Percentiles rank a stretch among this genome's conserved stretches.
phyloP scores from a whole-genome alignment of 768 basidiomycete species.

The Fomitopsis pulvina region DNA sequence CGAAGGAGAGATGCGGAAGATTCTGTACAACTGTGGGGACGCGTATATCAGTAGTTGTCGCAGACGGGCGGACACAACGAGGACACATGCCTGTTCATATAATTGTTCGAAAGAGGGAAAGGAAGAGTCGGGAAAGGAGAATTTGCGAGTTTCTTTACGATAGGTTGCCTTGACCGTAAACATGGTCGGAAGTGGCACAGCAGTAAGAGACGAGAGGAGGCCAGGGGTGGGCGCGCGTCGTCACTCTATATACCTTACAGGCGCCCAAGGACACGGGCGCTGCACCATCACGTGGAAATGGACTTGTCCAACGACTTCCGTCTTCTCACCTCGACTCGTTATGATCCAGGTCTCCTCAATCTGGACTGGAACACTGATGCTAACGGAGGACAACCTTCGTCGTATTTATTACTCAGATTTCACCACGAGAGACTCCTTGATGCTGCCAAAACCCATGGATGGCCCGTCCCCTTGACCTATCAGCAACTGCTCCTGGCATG shows the following conservation, averaged over 20 bases:
- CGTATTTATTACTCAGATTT: slow-evolving; percentile 53
- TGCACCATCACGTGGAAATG: slow-evolving; percentile 3
- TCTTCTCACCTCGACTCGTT: slow-evolving; percentile 51
- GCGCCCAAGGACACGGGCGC: slow-evolving; percentile 2
- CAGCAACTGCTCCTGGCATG: slow-evolving; percentile 37
- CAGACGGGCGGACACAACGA: slow-evolving; percentile 1
- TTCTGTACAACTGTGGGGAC: slow-evolving; percentile 50
- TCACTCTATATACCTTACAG: slow-evolving; percentile 3
- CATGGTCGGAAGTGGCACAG: slow-evolving; percentile 22
- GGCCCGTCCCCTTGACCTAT: slow-evolving; percentile 39
- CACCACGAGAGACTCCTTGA: slow-evolving; percentile 54
- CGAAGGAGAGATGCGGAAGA: slow-evolving; percentile 55
- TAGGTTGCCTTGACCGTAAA: slow-evolving; percentile 81
- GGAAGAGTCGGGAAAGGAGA: slow-evolving; percentile 43
- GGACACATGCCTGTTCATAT: slow-evolving; percentile 47
- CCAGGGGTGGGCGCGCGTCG: slow-evolving; percentile 1
- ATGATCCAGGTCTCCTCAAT: slow-evolving; percentile 41
- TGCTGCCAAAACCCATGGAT: slow-evolving; percentile 45
- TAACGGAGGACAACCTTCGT: slow-evolving; percentile 40
- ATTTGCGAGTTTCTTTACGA: slow-evolving; percentile 58
- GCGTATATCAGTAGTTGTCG: not conserved
- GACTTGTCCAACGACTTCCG: slow-evolving; percentile 13
- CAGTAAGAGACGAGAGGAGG: not conserved
- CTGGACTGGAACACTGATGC: slow-evolving; percentile 52
- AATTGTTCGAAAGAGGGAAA: slow-evolving; percentile 65